Percentiles rank a stretch among this genome's conserved stretches.
phyloP scores from a whole-genome alignment of 345 rosid species.

The Pseudoturritis turrita region DNA sequence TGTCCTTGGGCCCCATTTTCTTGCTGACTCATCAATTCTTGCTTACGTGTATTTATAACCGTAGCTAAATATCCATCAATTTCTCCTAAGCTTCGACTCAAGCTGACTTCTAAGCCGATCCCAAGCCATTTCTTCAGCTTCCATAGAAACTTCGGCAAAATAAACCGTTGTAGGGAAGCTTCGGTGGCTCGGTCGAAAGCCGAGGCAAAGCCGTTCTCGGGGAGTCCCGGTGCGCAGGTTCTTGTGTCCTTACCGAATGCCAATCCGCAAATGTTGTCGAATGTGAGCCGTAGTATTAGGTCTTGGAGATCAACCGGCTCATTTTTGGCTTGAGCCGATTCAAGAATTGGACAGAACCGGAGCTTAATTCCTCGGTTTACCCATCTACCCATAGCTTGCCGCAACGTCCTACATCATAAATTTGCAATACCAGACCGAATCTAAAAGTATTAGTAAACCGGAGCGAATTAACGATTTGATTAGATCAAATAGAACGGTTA shows the following conservation, averaged over 20 bases:
- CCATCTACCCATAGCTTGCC: slow-evolving; percentile 98
- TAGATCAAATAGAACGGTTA: neutral
- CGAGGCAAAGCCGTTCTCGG: slow-evolving; percentile 64
- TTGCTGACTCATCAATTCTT: slow-evolving; percentile 53
- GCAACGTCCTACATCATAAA: slow-evolving; percentile 48
- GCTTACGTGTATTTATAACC: slow-evolving; percentile 65
- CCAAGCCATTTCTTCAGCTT: slow-evolving; percentile 77
- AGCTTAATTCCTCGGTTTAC: slow-evolving; percentile 68
- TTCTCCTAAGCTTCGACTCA: slow-evolving; percentile 65
- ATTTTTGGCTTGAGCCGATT: slow-evolving; percentile 45
- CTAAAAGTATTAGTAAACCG: neutral
- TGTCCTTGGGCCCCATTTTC: slow-evolving; percentile 47
- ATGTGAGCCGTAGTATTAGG: slow-evolving; percentile 81
- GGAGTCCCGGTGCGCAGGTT: slow-evolving; percentile 70
- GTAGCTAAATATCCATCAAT: slow-evolving; percentile 59
- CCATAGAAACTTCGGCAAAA: slow-evolving; percentile 78
- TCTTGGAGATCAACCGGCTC: slow-evolving; percentile 83
- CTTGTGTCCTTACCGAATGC: slow-evolving; percentile 90
- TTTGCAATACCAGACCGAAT: neutral
- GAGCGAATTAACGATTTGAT: neutral
- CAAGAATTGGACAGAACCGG: slow-evolving; percentile 73
- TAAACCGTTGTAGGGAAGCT: slow-evolving; percentile 86
- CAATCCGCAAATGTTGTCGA: slow-evolving; percentile 92
- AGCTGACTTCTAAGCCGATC: slow-evolving; percentile 74
- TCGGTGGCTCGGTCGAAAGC: slow-evolving; percentile 91